Conservation (phyloP, 106 monocot species). For the Ottelia alismoides region DNA sequence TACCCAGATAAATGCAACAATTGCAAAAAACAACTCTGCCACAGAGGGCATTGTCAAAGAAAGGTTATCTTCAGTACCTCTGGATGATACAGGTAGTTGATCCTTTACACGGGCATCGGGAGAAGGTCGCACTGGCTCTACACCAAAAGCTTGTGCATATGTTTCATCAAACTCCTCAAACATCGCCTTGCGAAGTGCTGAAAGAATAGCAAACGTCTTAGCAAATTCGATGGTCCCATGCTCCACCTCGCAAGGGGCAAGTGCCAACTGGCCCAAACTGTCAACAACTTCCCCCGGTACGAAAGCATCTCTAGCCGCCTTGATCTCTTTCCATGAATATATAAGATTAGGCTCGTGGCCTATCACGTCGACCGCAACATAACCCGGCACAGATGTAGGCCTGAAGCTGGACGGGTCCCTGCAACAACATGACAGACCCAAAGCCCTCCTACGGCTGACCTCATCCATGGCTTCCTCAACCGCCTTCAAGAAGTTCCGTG, state of each 20-base stretch:
- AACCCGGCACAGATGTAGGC: conserved; percentile 22
- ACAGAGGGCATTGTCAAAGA: no score
- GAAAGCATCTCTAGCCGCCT: conserved; percentile 33
- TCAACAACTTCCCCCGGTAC: conserved; percentile 21
- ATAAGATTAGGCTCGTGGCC: conserved; percentile 45
- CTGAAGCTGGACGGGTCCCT: conserved; percentile 32
- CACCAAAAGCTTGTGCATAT: conserved; percentile 58
- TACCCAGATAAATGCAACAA: no score
- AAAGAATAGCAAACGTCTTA: conserved; percentile 14
- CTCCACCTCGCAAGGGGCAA: conserved; percentile 7
- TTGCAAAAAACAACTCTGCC: no score
- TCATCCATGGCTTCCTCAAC: conserved; percentile 78
- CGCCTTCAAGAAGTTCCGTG: conserved; percentile 40
- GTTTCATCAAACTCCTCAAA: conserved; percentile 60
- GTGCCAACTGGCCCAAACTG: conserved; percentile 27
- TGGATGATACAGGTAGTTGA: conserved; percentile 22
- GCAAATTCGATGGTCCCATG: conserved; percentile 14
- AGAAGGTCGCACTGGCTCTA: conserved; percentile 22
- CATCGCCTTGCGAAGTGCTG: conserved; percentile 30
- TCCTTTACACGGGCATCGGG: conserved; percentile 1
- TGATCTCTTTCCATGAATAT: conserved; percentile 52
- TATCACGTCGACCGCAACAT: conserved; percentile 45
- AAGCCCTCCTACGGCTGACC: conserved; percentile 35
- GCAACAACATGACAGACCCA: conserved; percentile 62
- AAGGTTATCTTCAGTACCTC: no score